Evolutionary conservation across 2,329 filamentous ascomycete species (phyloP).

Genomic region (Penicillium sp.): DNA sequence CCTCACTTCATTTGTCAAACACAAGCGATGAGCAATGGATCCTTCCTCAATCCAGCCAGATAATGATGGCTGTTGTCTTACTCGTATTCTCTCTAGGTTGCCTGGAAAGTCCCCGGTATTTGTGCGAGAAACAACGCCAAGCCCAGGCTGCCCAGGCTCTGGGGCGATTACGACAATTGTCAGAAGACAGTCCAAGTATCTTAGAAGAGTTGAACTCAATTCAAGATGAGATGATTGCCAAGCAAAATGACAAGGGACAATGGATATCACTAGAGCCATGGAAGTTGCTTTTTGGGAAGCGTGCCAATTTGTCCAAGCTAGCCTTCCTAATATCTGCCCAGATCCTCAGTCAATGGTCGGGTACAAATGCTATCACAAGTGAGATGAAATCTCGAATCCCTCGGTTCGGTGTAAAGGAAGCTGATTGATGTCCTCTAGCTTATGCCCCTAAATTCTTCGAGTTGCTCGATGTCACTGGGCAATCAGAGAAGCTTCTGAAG

Average conservation of each 20-base stretch:
- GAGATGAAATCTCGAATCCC: neutral
- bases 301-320: neutral
- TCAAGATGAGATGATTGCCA: neutral
- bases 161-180: neutral
- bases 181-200: neutral
- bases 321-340: neutral
- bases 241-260: neutral
- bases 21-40: neutral
- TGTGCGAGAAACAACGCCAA: neutral
- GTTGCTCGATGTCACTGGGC: neutral
- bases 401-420: no score
- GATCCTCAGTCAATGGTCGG: slow-evolving; percentile 6
- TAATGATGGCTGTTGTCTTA: neutral
- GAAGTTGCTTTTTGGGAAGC: neutral
- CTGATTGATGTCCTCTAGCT: neutral
- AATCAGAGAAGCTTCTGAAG: neutral
- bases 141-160: neutral
- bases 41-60: neutral
- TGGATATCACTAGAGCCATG: neutral
- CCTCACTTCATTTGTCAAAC: neutral
- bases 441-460: slow-evolving; percentile 2
- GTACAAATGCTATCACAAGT: slow-evolving; percentile 2
- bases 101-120: neutral
- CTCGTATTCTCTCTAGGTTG: neutral
- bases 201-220: neutral